Conservation (phyloP, 495 filamentous ascomycete species). For the Elaphomyces granulatus region DNA sequence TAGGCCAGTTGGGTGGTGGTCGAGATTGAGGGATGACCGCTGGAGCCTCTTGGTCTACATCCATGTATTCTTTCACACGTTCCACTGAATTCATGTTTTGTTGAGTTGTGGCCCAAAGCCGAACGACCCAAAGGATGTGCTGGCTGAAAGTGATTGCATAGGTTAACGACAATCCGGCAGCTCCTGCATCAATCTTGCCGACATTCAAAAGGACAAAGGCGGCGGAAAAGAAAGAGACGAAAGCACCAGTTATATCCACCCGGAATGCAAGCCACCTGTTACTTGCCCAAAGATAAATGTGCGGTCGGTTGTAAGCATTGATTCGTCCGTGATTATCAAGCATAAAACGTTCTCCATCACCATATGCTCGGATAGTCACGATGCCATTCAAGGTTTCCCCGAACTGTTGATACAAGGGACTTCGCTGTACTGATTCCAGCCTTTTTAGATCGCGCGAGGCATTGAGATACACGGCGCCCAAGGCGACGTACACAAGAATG, state of each 20-base stretch:
- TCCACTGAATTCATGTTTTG: slow-evolving; percentile 99
- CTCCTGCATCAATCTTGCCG: slow-evolving; percentile 79
- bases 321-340: slow-evolving; percentile 82
- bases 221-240: slow-evolving; percentile 90
- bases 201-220: slow-evolving; percentile 77
- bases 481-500: slow-evolving; percentile 60
- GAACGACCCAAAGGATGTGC: slow-evolving; percentile 92
- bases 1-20: slow-evolving; percentile 71
- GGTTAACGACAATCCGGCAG: slow-evolving; percentile 90
- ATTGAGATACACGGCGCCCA: slow-evolving; percentile 79
- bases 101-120: slow-evolving; percentile 89
- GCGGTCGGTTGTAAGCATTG: slow-evolving; percentile 82
- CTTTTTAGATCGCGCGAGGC: slow-evolving; percentile 90
- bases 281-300: slow-evolving; percentile 93
- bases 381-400: slow-evolving; percentile 92
- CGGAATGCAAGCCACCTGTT: slow-evolving; percentile 95
- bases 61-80: slow-evolving; percentile 90
- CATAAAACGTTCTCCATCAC: slow-evolving; percentile 85
- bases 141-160: slow-evolving; percentile 97
- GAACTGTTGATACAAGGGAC: slow-evolving; percentile 95
- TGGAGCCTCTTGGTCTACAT: slow-evolving; percentile 85
- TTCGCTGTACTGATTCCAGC: slow-evolving; percentile 84
- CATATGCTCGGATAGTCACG: slow-evolving; percentile 95
- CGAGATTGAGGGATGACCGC: slow-evolving; percentile 64
- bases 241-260: slow-evolving; percentile 77